Evolutionary conservation across 2,329 filamentous ascomycete species (phyloP), one percentile per base, ranked within the genome.

Genomic region (Fusarium stilboides): DNA sequence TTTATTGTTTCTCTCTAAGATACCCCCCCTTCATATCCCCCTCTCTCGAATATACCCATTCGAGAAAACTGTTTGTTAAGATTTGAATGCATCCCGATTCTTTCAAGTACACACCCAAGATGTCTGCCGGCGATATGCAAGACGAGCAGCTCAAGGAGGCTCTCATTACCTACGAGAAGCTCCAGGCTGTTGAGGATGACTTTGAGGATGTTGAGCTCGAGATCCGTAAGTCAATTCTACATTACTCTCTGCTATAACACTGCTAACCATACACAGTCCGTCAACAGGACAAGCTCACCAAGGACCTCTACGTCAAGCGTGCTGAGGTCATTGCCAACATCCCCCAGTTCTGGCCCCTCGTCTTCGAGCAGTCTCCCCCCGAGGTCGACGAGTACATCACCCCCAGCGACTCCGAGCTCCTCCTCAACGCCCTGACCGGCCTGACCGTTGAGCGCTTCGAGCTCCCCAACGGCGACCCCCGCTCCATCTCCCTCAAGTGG

Each of bases 311-410:
- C 84, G 85, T 87, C 74, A 92, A 92, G 82, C 93, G 95, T 77
- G 85, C 88, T 70, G 86, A 88, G 73, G 81, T 94, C 69, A 84
- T 96, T 69, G 80, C 87, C 68, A 85, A 90, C 76, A 94, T 98
- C 77, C 88, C 89, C 73, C 89, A 93, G 83, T 99, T 98, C 88
- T 98, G 96, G 96, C 86, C 93, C n/a, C 88, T 97, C 61, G 94
- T 98, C 59, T 87, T 98, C 78, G 93, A 97, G 84, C 91, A 94
- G 82, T 90, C 92, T 4, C 94, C 94, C 3, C 86, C 88, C 46
- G 94, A 97, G 68, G 88, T 99, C 73, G 94, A 97, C 82, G 91
- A 94, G 81, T 94, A 91, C 85, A 92, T 98, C 77, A 91, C 94
- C 78, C 92, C 93, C 43, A 87, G 88, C 49, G 95, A 98, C 83